Percentiles rank a stretch among this genome's conserved stretches.
Evolutionary conservation across 2,329 filamentous ascomycete species (phyloP).

Genomic region (Ophiostoma populinum): DNA sequence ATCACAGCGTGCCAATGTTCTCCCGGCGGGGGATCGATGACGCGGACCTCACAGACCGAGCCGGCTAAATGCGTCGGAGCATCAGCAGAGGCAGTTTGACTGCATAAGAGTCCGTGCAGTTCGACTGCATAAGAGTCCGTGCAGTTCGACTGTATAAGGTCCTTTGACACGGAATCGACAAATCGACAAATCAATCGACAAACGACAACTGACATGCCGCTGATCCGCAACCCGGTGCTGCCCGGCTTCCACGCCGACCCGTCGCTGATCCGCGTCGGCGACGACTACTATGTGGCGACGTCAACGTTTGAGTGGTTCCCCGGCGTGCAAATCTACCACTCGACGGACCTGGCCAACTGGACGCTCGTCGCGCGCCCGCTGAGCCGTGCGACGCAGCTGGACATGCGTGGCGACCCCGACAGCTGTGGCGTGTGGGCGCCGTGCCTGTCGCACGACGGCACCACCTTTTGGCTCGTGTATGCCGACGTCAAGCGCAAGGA

Average conservation of each 20-base stretch:
- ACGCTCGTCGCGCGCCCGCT: conserved; percentile 24
- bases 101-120: too few species aligned
- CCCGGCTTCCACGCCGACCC: conserved; percentile 40
- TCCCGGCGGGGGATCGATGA: too few species aligned
- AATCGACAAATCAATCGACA: not conserved
- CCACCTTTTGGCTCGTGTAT: conserved; percentile 45
- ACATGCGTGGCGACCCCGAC: conserved; percentile 38
- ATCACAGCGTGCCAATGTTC: too few species aligned
- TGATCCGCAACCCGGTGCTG: conserved; percentile 30
- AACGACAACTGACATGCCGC: conserved; percentile 8
- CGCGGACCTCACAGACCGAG: too few species aligned
- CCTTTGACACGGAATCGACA: too few species aligned
- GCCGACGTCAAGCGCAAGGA: conserved; percentile 52
- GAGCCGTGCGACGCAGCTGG: conserved; percentile 23
- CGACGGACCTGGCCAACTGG: conserved; percentile 33
- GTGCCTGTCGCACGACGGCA: conserved; percentile 42
- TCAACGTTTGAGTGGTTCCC: conserved; percentile 36
- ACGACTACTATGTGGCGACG: conserved; percentile 31
- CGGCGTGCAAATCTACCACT: conserved; percentile 33
- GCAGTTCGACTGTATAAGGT: too few species aligned
- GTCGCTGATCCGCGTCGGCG: conserved; percentile 17
- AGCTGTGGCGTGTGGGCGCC: conserved; percentile 48
- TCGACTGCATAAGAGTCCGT: too few species aligned
- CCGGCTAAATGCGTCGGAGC: too few species aligned
- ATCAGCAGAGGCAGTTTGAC: too few species aligned